These are phyloP conservation scores for Zygotorulaspora florentina DNA, from an alignment of 805 yeast species.

Conservation along the genomic window DNA sequence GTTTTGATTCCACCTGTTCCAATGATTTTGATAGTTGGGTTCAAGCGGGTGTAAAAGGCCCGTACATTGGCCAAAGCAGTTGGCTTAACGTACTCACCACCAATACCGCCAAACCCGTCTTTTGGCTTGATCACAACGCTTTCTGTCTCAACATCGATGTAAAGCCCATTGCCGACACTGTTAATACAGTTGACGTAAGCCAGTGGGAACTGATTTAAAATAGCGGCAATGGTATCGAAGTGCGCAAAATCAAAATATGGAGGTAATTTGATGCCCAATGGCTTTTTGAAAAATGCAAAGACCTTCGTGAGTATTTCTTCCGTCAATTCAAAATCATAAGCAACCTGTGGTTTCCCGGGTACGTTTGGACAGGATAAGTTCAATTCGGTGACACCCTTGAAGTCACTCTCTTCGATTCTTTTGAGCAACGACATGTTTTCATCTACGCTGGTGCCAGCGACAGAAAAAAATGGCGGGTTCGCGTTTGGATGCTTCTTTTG, in stretches of 20 bases:
- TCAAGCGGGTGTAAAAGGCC: slow-evolving; percentile 32
- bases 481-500: slow-evolving; percentile 18
- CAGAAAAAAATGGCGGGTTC: slow-evolving; percentile 26
- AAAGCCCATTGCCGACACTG: slow-evolving; percentile 32
- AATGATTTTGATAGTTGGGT: slow-evolving; percentile 27
- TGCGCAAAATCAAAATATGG: slow-evolving; percentile 35
- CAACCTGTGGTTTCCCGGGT: slow-evolving; percentile 35
- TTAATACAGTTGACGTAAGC: slow-evolving; percentile 31
- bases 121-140: slow-evolving; percentile 33
- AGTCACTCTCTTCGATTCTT: slow-evolving; percentile 27
- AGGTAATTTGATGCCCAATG: slow-evolving; percentile 32
- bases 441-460: slow-evolving; percentile 32
- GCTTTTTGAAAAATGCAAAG: slow-evolving; percentile 29
- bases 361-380: slow-evolving; percentile 35
- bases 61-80: slow-evolving; percentile 34
- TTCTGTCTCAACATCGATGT: slow-evolving; percentile 28
- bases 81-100: slow-evolving; percentile 34
- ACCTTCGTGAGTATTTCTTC: slow-evolving; percentile 24
- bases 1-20: slow-evolving; percentile 33
- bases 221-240: slow-evolving; percentile 28
- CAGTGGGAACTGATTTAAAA: slow-evolving; percentile 28
- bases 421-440: slow-evolving; percentile 25
- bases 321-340: slow-evolving; percentile 31
- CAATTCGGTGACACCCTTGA: slow-evolving; percentile 28
- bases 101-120: slow-evolving; percentile 34